phyloP scores from a whole-genome alignment of 139 green algal genomes.

The Picochlorum sp. region DNA sequence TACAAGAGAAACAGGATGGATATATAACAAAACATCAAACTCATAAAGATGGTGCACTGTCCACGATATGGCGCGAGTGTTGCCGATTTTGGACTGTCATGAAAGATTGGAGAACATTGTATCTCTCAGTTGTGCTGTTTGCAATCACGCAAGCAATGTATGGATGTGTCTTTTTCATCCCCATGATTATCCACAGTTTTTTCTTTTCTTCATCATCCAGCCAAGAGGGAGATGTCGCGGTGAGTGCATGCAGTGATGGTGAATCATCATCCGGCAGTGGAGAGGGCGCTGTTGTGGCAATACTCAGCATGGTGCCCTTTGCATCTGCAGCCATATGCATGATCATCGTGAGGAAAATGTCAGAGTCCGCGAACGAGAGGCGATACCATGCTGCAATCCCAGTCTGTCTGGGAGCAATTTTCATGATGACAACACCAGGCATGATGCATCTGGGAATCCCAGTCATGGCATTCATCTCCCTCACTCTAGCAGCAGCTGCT shows the following conservation, averaged over 20 bases:
- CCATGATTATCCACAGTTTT: constrained; percentile 17
- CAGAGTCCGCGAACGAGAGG: constrained; percentile 20
- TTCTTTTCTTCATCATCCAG: background rate
- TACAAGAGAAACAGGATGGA: constrained; percentile 13
- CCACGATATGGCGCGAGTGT: too few species aligned
- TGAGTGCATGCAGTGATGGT: background rate
- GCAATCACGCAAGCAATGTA: constrained; percentile 24
- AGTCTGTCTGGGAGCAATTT: constrained; percentile 6
- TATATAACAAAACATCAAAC: background rate
- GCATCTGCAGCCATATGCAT: constrained; percentile 12
- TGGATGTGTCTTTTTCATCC: constrained; percentile 23
- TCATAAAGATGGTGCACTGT: too few species aligned
- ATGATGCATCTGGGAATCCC: background rate
- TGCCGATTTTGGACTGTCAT: background rate
- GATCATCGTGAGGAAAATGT: constrained; percentile 16
- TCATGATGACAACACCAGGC: constrained; percentile 10
- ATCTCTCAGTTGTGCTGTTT: constrained; percentile 15
- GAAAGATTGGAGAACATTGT: constrained; percentile 30
- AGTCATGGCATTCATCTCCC: constrained; percentile 14
- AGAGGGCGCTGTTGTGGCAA: constrained; percentile 8
- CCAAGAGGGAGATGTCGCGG: background rate
- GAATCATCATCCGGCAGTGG: background rate
- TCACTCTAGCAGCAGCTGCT: constrained; percentile 14
- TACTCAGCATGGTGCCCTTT: constrained; percentile 20
- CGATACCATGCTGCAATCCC: constrained; percentile 13